Conservation (phyloP, 148 eudicot species). For the Suaeda aralocaspica region DNA sequence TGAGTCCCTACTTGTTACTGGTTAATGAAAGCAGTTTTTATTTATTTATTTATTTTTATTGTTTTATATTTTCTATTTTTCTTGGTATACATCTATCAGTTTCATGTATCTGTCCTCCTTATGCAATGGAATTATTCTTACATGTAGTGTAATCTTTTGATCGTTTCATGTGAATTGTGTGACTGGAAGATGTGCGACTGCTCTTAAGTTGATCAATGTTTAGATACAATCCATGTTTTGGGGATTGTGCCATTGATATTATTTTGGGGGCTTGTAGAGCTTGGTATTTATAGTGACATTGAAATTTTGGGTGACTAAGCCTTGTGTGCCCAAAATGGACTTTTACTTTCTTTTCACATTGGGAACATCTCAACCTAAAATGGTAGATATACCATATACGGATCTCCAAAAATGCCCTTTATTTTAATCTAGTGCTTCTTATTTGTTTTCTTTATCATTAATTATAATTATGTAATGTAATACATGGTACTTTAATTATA, state of each 20-base stretch:
- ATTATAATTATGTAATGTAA: conserved; percentile 2
- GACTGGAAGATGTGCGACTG: background rate
- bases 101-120: no score
- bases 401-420: no score
- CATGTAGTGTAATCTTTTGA: no score
- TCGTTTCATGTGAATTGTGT: no score
- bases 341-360: background rate
- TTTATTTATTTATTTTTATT: no score
- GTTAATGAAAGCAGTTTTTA: background rate
- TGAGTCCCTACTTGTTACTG: background rate
- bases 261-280: background rate
- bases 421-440: background rate
- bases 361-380: background rate
- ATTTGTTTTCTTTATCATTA: background rate
- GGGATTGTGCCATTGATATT: background rate
- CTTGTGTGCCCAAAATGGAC: background rate
- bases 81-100: background rate
- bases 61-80: background rate
- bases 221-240: background rate
- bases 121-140: no score
- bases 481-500: conserved; percentile 10
- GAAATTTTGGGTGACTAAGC: no score
- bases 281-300: background rate
- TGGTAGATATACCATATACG: background rate
- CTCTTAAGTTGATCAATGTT: background rate